Conservation (phyloP, 2,329 filamentous ascomycete genomes). For the Penicillium sp. region DNA sequence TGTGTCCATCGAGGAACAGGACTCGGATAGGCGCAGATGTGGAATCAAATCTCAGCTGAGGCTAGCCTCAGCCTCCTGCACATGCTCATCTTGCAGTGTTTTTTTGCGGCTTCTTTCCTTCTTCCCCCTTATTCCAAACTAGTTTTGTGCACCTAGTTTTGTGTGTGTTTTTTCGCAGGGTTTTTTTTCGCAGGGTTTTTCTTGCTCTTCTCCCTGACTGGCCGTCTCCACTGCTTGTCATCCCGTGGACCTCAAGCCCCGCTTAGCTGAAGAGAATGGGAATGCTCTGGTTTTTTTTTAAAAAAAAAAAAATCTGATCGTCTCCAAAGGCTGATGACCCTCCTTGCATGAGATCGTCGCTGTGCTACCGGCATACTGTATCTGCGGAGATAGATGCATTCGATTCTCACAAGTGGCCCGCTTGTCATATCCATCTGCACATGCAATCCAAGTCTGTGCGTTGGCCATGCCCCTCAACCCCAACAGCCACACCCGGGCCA, state of each 20-base stretch:
- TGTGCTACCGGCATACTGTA: constrained; percentile 7
- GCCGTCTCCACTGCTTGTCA: neutral
- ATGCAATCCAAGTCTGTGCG: constrained; percentile 9
- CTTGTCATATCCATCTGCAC: constrained; percentile 19
- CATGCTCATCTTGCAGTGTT: neutral
- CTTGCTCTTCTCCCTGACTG: neutral
- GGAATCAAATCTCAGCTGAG: neutral
- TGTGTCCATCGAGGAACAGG: neutral
- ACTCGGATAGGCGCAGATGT: neutral
- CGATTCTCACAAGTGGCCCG: constrained; percentile 7
- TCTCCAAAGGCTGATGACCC: neutral
- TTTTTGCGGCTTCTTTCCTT: constrained; percentile 1
- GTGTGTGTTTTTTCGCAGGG: neutral
- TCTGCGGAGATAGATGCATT: constrained; percentile 8
- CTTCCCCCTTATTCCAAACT: neutral
- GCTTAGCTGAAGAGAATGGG: constrained; percentile 1
- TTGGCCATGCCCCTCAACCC: constrained; percentile 1
- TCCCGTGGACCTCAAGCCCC: neutral
- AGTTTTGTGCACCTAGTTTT: constrained; percentile 1
- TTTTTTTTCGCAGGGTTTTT: neutral
- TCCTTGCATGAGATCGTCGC: constrained; percentile 23
- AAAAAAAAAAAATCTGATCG: neutral
- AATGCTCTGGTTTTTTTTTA: constrained; percentile 6
- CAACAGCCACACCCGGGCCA: neutral
- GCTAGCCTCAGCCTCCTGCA: neutral